phyloP scores from a whole-genome alignment of 306 rosid species.

The Sicyos edulis region DNA sequence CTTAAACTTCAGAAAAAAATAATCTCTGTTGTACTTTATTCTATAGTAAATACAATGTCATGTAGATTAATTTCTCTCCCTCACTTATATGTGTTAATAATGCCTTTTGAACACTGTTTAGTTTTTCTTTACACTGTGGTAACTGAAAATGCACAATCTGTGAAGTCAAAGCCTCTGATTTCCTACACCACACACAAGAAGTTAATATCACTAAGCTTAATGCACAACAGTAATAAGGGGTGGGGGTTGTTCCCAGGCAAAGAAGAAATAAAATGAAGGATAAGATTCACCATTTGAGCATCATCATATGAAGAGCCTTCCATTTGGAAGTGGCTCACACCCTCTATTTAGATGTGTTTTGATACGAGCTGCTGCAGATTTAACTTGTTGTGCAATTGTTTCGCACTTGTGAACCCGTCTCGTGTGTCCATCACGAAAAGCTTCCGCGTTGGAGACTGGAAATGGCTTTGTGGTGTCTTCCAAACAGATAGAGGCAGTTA shows the following conservation, averaged over 20 bases:
- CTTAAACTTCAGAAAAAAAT: background rate
- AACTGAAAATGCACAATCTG: background rate
- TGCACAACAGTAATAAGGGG: background rate
- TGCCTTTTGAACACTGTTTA: background rate
- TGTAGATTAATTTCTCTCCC: background rate
- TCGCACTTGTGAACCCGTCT: conserved; percentile 80
- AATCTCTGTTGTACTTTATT: no score
- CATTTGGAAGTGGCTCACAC: no score
- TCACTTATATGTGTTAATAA: background rate
- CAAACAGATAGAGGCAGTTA: conserved; percentile 77
- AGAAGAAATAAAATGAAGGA: no score
- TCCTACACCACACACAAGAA: background rate
- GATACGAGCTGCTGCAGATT: conserved; percentile 51
- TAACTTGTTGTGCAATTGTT: conserved; percentile 73
- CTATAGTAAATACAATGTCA: no score
- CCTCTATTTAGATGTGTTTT: conserved; percentile 75
- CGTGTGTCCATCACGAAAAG: conserved; percentile 82
- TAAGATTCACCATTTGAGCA: no score
- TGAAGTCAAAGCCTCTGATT: background rate
- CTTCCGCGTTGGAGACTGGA: conserved; percentile 65
- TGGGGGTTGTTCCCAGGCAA: no score
- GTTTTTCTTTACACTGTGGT: background rate
- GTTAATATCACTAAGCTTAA: background rate
- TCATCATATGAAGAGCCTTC: no score
- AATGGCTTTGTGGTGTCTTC: conserved; percentile 74